Percentiles rank a stretch among this genome's conserved stretches.
Evolutionary conservation across 331 rosid genomes (phyloP).

Genomic region (Prunus yedoensis): DNA sequence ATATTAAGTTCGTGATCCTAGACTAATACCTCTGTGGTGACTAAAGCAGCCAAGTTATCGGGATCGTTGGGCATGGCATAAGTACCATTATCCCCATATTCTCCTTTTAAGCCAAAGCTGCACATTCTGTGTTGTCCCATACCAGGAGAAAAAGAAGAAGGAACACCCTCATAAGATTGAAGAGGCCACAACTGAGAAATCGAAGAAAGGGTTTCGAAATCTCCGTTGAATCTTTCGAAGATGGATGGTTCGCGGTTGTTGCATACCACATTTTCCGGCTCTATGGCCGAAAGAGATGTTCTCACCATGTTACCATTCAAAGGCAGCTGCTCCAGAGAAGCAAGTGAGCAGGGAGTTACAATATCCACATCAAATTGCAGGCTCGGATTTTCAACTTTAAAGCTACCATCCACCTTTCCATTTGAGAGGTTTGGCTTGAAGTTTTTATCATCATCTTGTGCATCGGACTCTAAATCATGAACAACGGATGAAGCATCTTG

Average conservation of each 20-base stretch:
- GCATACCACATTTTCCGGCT: not conserved
- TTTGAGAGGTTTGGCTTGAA: not conserved
- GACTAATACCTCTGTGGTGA: constrained; percentile 20
- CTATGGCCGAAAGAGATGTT: constrained; percentile 7
- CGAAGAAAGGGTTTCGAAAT: constrained; percentile 20
- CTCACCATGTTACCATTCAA: constrained; percentile 9
- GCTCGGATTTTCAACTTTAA: not conserved
- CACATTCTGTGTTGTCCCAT: constrained; percentile 10
- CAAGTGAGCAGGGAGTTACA: too few relatives aligned
- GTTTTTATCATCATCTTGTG: constrained; percentile 3
- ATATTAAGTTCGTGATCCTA: not conserved
- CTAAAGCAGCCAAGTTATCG: constrained; percentile 12
- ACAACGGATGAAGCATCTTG: constrained; percentile 26
- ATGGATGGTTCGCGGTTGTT: not conserved
- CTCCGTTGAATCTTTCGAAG: constrained; percentile 5
- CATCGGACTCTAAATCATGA: constrained; percentile 20
- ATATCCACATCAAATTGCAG: constrained; percentile 11
- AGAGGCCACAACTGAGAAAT: constrained; percentile 18
- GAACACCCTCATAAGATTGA: constrained; percentile 22
- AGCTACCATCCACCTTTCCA: not conserved
- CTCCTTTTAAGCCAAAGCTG: constrained; percentile 10
- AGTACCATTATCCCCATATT: constrained; percentile 8
- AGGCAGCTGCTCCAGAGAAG: too few relatives aligned
- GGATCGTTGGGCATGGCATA: constrained; percentile 10
- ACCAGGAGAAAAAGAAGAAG: constrained; percentile 17